Evolutionary conservation across 2,329 filamentous ascomycete species (phyloP), one percentile per base, ranked within the genome.

Genomic region (Talaromyces sp.): DNA sequence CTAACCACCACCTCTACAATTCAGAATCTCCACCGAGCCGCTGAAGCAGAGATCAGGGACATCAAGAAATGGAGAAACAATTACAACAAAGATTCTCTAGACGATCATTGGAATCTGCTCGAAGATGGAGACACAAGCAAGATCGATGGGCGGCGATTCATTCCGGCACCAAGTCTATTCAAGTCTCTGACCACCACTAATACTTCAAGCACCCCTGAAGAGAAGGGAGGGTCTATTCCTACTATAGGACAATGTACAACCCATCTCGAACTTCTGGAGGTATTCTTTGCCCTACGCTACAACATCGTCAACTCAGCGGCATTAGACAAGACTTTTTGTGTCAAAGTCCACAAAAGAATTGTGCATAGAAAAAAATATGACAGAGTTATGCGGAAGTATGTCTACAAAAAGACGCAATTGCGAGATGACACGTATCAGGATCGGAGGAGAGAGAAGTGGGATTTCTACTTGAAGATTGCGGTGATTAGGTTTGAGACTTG

Each of bases 251-350:
- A 68, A 58, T 68, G 67, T 54, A 66, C 66, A n/a, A 54, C 60
- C 3, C 67, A 68, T 48, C 61, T 68, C 5, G 63, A 67, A 57
- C 62, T 68, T 16, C 60, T 68, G 5, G 52, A 66, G 33, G 57
- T 58, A 35, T 64, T 68, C 18, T 48, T 57, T 25, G 28, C 48
- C 7, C 52, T 68, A 44, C 66, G 64, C 28, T 14, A 48, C 16
- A 35, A 60, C 39, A 63, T 68, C 16, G 28, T 66, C 18, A 59
- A 63, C 14, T 66, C 64, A 23, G 23, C 21, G 9, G 23, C 39
- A 14, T 28, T 68, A 16, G 66, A 67, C 48, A 18, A 12, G 14
- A 57, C 58, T 6, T 66, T 66, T 23, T 64, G 52, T 12, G 60
- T 66, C 35, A 52, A 56, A n/a, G 35, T 35, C 7, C 25, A 40